Evolutionary conservation across 306 rosid species (phyloP).

Genomic region (Oxytropis ochrocephala): DNA sequence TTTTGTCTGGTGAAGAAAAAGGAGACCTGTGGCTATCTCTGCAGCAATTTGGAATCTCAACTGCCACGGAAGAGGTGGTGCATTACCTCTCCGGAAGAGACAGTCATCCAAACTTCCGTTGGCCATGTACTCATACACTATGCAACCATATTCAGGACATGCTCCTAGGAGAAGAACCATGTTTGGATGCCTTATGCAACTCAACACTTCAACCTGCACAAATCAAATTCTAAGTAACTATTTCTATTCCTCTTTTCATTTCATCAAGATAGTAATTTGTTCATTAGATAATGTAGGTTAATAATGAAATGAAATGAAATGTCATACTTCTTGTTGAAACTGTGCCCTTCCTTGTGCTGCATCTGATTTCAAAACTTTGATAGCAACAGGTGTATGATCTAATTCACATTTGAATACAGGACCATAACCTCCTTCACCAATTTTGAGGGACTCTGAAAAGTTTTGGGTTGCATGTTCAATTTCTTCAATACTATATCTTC

Average conservation of each 20-base stretch:
- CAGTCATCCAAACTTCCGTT: conserved; percentile 93
- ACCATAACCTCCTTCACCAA: conserved; percentile 97
- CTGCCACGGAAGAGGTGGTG: conserved; percentile 76
- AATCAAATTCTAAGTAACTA: not conserved
- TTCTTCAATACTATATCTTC: conserved; percentile 62
- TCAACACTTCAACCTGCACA: conserved; percentile 59
- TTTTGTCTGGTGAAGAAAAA: conserved; percentile 76
- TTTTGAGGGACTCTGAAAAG: conserved; percentile 45
- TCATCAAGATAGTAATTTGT: too few species aligned
- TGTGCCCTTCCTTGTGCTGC: conserved; percentile 75
- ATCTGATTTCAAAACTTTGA: conserved; percentile 67
- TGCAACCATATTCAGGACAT: conserved; percentile 82
- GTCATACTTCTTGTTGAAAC: conserved; percentile 62
- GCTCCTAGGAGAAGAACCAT: conserved; percentile 96
- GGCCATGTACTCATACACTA: conserved; percentile 85
- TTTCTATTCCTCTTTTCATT: too few species aligned
- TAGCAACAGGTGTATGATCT: conserved; percentile 79
- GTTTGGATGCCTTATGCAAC: conserved; percentile 90
- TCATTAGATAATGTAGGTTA: too few species aligned
- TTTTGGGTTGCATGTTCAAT: conserved; percentile 63
- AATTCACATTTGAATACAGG: conserved; percentile 69
- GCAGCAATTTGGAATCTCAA: conserved; percentile 75
- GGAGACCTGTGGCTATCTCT: conserved; percentile 83
- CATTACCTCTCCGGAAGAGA: conserved; percentile 46
- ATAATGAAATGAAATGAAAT: not conserved